Base-by-base conservation (phyloP, 2,329 filamentous ascomycete genomes). In the Ophiocordyceps australis region DNA sequence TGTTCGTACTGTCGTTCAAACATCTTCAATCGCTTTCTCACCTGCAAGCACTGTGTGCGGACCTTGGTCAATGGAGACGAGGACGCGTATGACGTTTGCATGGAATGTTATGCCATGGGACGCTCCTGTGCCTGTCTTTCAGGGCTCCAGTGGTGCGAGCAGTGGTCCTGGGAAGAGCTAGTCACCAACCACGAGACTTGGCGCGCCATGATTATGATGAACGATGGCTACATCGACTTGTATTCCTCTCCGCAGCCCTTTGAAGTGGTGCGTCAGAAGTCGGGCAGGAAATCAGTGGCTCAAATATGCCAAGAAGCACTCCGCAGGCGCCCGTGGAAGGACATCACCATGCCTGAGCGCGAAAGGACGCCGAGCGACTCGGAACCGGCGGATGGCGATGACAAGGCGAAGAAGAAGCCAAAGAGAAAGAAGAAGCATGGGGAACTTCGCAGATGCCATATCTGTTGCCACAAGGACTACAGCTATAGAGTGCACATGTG, bases 21-120 rank as follows among this genome's bases (percentile, higher is more conserved):
- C 42, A 91, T 98, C 28, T 95, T 95, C 62, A 98, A 98, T 47
- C 69, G 83, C 4, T 98, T 98, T 43, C 53, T 98, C 14, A 93
- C 85, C 4, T 98, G 89, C 55, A 81, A 81, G 30, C 67, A 74
- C 27, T 98, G 89, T 46, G 66, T 81, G 23, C 63, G 74, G 19
- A 57, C 62, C 25, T 59, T 80, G 13, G 57, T 65, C 9, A 65
- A 65, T 31, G 78, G 72, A 17, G 69, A 64, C 11, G 75, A 82
- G 28, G 80, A 95, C 42, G 80, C 80, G 0, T 98, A 95, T 45
- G 89, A 98, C 46, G 65, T 98, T 14, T 98, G 89, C 43, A 85
- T 98, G 79, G 89, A 98, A 38, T 98, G 89, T 44, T 98, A 92
- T 43, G 78, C 74, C n/a, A 92, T 95, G 78, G 89, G 89, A 14